A percentile compares a stretch with the other conserved stretches of the same genome.
phyloP scores from a whole-genome alignment of 2,329 filamentous ascomycete species.

The Aurifilum marmelostoma region DNA sequence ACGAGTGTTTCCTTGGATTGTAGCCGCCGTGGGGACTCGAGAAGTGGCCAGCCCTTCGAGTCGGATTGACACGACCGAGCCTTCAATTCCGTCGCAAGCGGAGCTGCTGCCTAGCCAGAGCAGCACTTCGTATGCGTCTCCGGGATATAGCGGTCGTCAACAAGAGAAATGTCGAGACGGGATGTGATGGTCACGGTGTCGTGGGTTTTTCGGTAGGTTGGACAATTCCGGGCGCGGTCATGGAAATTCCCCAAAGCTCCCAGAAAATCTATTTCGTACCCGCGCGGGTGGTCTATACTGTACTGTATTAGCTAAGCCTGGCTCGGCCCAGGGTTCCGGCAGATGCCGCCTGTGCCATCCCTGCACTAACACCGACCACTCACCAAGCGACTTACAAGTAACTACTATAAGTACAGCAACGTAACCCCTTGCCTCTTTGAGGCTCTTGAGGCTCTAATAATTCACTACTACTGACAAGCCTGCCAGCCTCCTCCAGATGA shows the following conservation, averaged over 20 bases:
- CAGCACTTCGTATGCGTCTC: background rate
- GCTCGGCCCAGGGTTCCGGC: background rate
- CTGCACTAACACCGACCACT: background rate
- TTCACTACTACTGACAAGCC: background rate
- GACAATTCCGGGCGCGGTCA: background rate
- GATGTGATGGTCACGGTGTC: background rate
- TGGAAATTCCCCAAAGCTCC: background rate
- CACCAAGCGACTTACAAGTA: no score
- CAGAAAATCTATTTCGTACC: conserved; percentile 1
- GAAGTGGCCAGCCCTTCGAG: background rate
- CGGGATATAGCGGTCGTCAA: background rate
- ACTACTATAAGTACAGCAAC: no score
- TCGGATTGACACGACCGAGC: background rate
- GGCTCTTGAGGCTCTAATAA: background rate
- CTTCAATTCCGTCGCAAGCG: background rate
- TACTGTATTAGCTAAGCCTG: conserved; percentile 5
- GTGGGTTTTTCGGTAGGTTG: background rate
- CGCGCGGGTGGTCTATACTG: background rate
- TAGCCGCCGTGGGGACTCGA: background rate
- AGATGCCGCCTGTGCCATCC: background rate
- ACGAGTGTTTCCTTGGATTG: background rate
- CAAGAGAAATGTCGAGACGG: no score
- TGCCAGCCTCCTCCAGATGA: background rate
- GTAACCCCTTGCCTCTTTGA: no score
- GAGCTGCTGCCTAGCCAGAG: background rate